Base-by-base conservation (phyloP, 2,329 filamentous ascomycete species). In the Nothopassalora personata region DNA sequence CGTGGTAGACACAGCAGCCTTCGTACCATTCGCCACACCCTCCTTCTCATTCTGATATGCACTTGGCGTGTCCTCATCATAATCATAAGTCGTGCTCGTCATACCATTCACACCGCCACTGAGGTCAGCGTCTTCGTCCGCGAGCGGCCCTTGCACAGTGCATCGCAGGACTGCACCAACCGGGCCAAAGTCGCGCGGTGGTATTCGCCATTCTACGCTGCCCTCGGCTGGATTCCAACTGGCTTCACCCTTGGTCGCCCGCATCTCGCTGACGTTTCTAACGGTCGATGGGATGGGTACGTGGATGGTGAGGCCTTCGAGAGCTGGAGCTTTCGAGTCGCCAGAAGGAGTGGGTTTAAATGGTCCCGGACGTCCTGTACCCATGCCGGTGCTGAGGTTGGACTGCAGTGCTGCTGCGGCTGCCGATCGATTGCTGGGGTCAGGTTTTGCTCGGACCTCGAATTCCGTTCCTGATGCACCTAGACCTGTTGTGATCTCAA, bases 401-500 rank as follows among this genome's bases (percentile, higher is more conserved):
- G 68, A 71, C 54, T 70, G 68, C 23, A 71, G 58, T 48, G 68
- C 68, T 33, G 67, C 66, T 46, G 67, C 60, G 11, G 69, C 69
- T 9, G 65, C 60, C 23, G 69, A 68, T 10, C 63, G 61, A 33
- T 53, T 34, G 60, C 52, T 56, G 34, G 63, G 45, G 39, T 62
- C 48, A 54, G 81, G 79, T 86, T 86, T 45, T 91, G 81, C 60
- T 86, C 89, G 83, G 51, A 96, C 90, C 73, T 97, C 92, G 68
- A 99, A 97, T 57, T 97, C 94, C 5, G 87, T 84, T 1, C 90
- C 91, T 0, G 77, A 79, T 1, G 83, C 74, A 0, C 94, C 94
- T 3, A 97, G 79, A 0, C 86, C 86, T 1, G 91, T 93, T 67
- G 87, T 88, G 51, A 97, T 84, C 69, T 96, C 90, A 53, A 96